Conservation (phyloP, 2,329 filamentous ascomycete genomes). For the Cercospora beticola region DNA sequence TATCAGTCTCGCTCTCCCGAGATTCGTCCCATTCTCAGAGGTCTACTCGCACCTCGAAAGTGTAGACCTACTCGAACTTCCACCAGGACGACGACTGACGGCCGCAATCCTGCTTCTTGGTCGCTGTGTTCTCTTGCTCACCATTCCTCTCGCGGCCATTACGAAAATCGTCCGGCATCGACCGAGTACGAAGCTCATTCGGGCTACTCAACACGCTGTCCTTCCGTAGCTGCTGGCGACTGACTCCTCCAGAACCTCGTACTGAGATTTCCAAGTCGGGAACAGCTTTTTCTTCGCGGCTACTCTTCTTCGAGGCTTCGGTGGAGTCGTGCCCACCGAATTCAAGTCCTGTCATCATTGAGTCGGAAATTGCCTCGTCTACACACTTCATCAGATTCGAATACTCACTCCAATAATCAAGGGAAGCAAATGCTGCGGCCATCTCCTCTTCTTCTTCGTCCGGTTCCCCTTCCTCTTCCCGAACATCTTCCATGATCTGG, state of each 20-base stretch:
- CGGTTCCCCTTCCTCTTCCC: neutral
- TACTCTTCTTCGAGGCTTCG: neutral
- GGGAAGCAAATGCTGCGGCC: neutral
- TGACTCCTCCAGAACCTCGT: neutral
- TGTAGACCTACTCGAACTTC: neutral
- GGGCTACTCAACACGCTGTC: neutral
- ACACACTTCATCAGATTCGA: neutral
- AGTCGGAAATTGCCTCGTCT: neutral
- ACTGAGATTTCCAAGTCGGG: neutral
- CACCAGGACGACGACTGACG: neutral
- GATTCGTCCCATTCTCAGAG: neutral
- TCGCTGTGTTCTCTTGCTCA: neutral
- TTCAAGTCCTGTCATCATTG: neutral
- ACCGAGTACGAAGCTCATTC: neutral
- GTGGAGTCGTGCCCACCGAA: neutral
- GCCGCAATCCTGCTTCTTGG: neutral
- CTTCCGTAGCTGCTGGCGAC: neutral
- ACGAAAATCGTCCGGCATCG: neutral
- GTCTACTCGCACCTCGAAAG: neutral
- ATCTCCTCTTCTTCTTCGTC: neutral
- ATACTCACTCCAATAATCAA: neutral
- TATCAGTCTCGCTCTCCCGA: neutral
- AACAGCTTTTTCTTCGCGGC: neutral
- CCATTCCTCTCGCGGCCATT: neutral
- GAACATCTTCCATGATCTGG: neutral